Conservation (phyloP, 164 flowering plant species). For the Malania oleifera region DNA sequence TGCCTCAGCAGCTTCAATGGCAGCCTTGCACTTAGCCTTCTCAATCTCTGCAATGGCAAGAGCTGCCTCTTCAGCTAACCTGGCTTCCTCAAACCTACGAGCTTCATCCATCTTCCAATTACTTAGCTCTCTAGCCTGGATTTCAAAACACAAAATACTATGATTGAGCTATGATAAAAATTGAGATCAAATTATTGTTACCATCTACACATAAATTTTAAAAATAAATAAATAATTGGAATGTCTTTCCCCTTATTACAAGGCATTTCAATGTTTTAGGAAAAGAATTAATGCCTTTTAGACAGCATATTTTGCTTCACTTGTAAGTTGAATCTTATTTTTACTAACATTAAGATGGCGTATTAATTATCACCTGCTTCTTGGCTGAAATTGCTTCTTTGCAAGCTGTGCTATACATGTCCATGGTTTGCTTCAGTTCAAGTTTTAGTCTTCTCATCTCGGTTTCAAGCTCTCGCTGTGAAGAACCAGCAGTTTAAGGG, state of each 20-base stretch:
- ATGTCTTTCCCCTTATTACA: no score
- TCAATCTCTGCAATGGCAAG: conserved; percentile 52
- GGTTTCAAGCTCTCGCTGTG: conserved; percentile 47
- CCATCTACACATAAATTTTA: no score
- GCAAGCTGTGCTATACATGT: conserved; percentile 70
- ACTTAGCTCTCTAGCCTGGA: conserved; percentile 51
- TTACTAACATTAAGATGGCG: no score
- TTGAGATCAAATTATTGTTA: neutral
- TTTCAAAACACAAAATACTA: neutral
- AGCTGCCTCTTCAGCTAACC: conserved; percentile 51
- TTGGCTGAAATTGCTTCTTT: conserved; percentile 68
- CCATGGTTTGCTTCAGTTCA: conserved; percentile 74
- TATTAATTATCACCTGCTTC: conserved; percentile 32
- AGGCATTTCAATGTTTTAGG: no score
- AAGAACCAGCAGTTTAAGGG: neutral
- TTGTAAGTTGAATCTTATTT: no score
- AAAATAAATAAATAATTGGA: neutral
- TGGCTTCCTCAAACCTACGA: conserved; percentile 48
- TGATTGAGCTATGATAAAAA: no score
- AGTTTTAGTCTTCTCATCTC: conserved; percentile 64
- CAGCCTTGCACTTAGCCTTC: conserved; percentile 58
- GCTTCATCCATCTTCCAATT: conserved; percentile 55
- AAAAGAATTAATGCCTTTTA: neutral
- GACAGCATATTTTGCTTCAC: no score
- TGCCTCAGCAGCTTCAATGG: conserved; percentile 58